Conservation (phyloP, 73 alveolate species). For the Blepharisma stoltei region DNA sequence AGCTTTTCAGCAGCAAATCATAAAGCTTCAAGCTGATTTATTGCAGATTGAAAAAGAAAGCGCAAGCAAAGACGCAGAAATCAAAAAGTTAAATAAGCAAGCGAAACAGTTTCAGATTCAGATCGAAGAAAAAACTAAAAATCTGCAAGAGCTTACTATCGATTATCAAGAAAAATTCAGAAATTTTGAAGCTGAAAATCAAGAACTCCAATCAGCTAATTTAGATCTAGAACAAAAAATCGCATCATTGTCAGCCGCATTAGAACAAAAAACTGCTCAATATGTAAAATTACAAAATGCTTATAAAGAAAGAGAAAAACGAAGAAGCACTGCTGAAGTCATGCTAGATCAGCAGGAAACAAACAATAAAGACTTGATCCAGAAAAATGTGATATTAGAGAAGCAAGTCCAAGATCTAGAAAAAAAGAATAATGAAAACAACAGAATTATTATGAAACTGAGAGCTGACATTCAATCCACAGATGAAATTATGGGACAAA, state of each 20-base stretch:
- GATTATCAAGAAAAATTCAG: background rate
- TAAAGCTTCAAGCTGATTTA: too few relatives aligned
- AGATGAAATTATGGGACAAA: background rate
- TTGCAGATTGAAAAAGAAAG: too few relatives aligned
- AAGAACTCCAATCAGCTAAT: background rate
- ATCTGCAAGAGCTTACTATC: background rate
- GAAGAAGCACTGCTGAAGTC: constrained; percentile 17
- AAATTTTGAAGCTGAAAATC: background rate
- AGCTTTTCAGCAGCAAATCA: too few relatives aligned
- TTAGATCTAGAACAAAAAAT: background rate
- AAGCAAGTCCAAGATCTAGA: background rate
- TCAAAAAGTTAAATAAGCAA: too few relatives aligned
- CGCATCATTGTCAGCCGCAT: background rate
- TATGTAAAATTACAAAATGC: background rate
- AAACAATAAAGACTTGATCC: background rate
- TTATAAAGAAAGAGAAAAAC: background rate
- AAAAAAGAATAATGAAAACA: constrained; percentile 1
- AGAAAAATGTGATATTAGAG: constrained; percentile 7
- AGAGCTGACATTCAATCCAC: constrained; percentile 7
- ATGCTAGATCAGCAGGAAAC: constrained; percentile 4
- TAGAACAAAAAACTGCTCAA: constrained; percentile 14
- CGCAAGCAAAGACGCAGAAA: too few relatives aligned
- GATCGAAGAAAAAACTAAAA: background rate
- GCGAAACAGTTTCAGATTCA: too few relatives aligned
- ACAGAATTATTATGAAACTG: background rate